A percentile compares a stretch with the other conserved stretches of the same genome.
Conservation (phyloP, 2,329 filamentous ascomycete species). For the Penicillium sp. region DNA sequence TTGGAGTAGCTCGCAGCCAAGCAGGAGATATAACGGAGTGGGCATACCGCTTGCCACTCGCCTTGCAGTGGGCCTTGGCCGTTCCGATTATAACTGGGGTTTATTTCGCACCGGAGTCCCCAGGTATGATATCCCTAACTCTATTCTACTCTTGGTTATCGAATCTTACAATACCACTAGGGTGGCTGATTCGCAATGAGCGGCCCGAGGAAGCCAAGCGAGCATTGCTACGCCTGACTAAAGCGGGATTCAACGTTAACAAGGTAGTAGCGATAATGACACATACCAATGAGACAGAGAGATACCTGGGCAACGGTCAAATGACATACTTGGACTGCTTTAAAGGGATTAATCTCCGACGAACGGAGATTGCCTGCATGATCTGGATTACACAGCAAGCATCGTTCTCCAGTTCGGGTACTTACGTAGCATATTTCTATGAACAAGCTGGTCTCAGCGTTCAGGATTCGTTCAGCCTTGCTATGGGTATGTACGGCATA, state of each 20-base stretch:
- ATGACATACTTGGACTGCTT: background rate
- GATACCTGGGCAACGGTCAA: background rate
- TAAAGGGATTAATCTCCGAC: background rate
- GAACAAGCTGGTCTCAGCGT: background rate
- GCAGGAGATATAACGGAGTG: background rate
- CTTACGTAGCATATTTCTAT: background rate
- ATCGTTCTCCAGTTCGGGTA: background rate
- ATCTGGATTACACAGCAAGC: background rate
- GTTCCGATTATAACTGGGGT: background rate
- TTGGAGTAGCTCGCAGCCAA: background rate
- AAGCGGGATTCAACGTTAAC: background rate
- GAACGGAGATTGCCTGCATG: background rate
- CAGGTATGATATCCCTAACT: background rate
- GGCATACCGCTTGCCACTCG: background rate
- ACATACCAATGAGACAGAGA: background rate
- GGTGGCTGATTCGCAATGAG: background rate
- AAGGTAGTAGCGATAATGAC: background rate
- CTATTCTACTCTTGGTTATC: background rate
- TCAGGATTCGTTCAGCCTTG: background rate
- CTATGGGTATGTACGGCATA: background rate
- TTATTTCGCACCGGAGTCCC: background rate
- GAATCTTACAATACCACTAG: background rate
- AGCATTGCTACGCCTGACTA: background rate
- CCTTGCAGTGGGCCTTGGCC: background rate
- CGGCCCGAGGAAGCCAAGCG: background rate